Base-by-base conservation (phyloP, 768 basidiomycete genomes). In the Russula dissimulans region DNA sequence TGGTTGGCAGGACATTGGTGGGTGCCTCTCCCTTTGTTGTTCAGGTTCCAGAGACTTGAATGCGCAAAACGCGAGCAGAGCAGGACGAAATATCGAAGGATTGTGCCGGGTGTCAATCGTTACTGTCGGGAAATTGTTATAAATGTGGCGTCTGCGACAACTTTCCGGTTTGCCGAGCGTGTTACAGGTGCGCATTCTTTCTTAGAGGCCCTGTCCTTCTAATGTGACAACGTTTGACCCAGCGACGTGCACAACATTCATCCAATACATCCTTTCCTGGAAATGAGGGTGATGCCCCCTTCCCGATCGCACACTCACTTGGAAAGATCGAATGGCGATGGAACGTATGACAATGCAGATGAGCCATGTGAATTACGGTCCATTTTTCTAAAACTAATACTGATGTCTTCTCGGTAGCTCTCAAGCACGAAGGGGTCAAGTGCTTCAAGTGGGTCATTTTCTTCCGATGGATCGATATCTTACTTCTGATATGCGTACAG, bases 241-340 rank as follows among this genome's bases (percentile, higher is more conserved):
- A 93, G 92, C 68, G 84, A 90, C 73, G 92, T 94, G 11, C 90
- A 95, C 65, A 91, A 94, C 67, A 81, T 95, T 15, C 94, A 97
- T 67, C 95, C 94, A 1, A 80, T 82, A 0, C 92, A 97, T 68
- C 83, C 88, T 2, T 97, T 95, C 77, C 74, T 95, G 18, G 78
- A 82, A 9, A 81, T 94, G 5, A 86, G 86, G n/a, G 89, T 90
- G 64, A 80, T 77, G 66, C 77, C 75, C 3, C 57, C 45, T 43
- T 44, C 68, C 29, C 76, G 77, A 31, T 70, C 72, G 26, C 68
- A 64, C 38, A 78, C 73, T 62, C 79, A 77, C 44, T 70, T 76
- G 3, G 81, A 79, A 41, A 67, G 56, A 36, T 17, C 17, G 10
- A 38, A 45, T 36, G 66, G 54, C 65, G 68, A 48, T 59, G 69